These are phyloP conservation scores for Leishmania guyanensis DNA, from an alignment of 208 protist species.

Conservation along the genomic window DNA sequence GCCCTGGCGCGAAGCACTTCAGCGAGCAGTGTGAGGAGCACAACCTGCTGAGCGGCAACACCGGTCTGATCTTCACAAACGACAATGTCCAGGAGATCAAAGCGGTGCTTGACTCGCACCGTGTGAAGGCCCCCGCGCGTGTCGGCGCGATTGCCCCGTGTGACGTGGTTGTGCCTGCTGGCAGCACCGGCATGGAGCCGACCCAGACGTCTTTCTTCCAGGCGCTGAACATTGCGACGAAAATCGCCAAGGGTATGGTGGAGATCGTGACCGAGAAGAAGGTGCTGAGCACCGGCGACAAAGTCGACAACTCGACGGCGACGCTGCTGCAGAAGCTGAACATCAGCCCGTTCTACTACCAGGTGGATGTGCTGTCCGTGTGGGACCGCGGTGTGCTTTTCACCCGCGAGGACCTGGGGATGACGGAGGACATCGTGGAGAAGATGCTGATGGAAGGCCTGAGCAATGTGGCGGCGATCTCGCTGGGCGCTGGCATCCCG, in stretches of 20 bases:
- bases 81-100: slow-evolving; percentile 91
- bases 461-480: slow-evolving; percentile 94
- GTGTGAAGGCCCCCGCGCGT: slow-evolving; percentile 96
- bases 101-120: slow-evolving; percentile 82
- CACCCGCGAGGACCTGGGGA: slow-evolving; percentile 93
- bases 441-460: slow-evolving; percentile 90
- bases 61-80: slow-evolving; percentile 99
- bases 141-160: slow-evolving; percentile 96
- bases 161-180: slow-evolving; percentile 96
- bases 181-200: slow-evolving; percentile 98
- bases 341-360: slow-evolving; percentile 99
- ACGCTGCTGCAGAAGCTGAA: slow-evolving; percentile 97
- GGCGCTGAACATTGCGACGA: slow-evolving; percentile 99
- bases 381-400: slow-evolving; percentile 97
- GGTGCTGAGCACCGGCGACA: slow-evolving; percentile 95
- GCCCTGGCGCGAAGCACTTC: slow-evolving; percentile 60
- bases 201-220: slow-evolving; percentile 99
- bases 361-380: slow-evolving; percentile 90
- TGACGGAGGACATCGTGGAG: slow-evolving; percentile 94
- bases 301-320: slow-evolving; percentile 97
- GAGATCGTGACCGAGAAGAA: slow-evolving; percentile 98
- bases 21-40: slow-evolving; percentile 53
- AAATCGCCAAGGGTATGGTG: slow-evolving; percentile 99
- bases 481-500: slow-evolving; percentile 95
- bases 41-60: slow-evolving; percentile 93